Evolutionary conservation across 495 filamentous ascomycete genomes (phyloP).

Genomic region (Alectoria sarmentosa): DNA sequence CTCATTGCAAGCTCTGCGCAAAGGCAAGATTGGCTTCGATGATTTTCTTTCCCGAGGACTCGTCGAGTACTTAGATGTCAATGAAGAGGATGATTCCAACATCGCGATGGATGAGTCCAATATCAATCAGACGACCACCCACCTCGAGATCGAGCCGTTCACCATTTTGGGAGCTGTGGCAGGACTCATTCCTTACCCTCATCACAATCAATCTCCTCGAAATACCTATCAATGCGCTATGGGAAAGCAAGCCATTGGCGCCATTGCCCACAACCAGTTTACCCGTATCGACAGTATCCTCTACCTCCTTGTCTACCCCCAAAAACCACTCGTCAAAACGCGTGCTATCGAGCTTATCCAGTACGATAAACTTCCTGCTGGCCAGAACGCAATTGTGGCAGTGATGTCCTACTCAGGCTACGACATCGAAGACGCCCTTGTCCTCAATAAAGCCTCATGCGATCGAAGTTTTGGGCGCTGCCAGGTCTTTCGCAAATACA

Average conservation of each 20-base stretch:
- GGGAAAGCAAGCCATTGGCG: slow-evolving; percentile 99
- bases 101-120: slow-evolving; percentile 84
- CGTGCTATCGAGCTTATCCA: slow-evolving; percentile 94
- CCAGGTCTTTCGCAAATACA: slow-evolving; percentile 89
- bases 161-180: slow-evolving; percentile 97
- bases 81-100: slow-evolving; percentile 94
- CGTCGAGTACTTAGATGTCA: slow-evolving; percentile 95
- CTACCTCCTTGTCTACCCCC: slow-evolving; percentile 95
- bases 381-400: slow-evolving; percentile 92
- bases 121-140: slow-evolving; percentile 72
- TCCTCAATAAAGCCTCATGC: slow-evolving; percentile 89
- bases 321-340: slow-evolving; percentile 95
- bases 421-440: slow-evolving; percentile 97
- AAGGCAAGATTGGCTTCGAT: slow-evolving; percentile 78
- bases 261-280: slow-evolving; percentile 96
- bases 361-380: slow-evolving; percentile 94
- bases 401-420: slow-evolving; percentile 99
- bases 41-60: slow-evolving; percentile 84
- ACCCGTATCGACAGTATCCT: slow-evolving; percentile 90
- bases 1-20: slow-evolving; percentile 69
- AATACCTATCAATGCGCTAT: slow-evolving; percentile 99
- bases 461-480: slow-evolving; percentile 94
- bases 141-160: slow-evolving; percentile 96
- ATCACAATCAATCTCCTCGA: slow-evolving; percentile 98
- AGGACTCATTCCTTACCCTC: slow-evolving; percentile 93